Base-by-base conservation (phyloP, 495 filamentous ascomycete species). In the Platismatia glauca region DNA sequence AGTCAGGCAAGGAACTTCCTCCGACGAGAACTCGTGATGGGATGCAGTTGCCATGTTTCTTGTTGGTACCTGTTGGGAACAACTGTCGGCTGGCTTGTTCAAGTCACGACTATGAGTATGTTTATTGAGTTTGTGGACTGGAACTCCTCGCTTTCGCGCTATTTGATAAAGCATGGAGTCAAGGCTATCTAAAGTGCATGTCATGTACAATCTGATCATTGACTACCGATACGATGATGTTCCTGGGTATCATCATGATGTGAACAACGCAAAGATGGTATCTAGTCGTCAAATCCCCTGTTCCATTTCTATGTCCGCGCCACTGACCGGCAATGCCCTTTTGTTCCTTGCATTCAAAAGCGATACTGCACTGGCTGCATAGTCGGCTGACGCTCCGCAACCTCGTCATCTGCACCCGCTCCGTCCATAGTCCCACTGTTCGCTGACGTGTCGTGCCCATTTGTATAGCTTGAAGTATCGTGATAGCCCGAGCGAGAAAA, bases 341-440 rank as follows among this genome's bases (percentile, higher is more conserved):
- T 0, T 27, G 3, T 31, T 20, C 16, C 18, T 53, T 20, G 33
- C 27, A 7, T 9, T 57, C 35, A 64, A 37, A 64, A 64, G 57
- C 60, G 64, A 59, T 66, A 66, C 37, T 58, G 64, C 43, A 57
- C 65, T 22, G 44, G 27, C 57, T 59, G 46, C 61, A 44, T 58
- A 39, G 48, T 22, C 9, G 41, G 61, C 56, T 59, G 44, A 60
- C 33, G 50, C 27, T 62, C 55, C 22, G 33, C 24, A 27, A 52
- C 33, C 41, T 57, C 55, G 18, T 56, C 61, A 5, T 58, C 31
- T n/a, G 20, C 18, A 27, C 44, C 59, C 22, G 18, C 53, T 29
- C 56, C 55, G 44, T 46, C 24, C 60, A 52, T 66, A 34, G 27
- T 41, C 18, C 8, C 37, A 43, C 35, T 50, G 34, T 53, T 66